phyloP scores from a whole-genome alignment of 2,329 filamentous ascomycete genomes.

The Pyrenochaeta sp. region DNA sequence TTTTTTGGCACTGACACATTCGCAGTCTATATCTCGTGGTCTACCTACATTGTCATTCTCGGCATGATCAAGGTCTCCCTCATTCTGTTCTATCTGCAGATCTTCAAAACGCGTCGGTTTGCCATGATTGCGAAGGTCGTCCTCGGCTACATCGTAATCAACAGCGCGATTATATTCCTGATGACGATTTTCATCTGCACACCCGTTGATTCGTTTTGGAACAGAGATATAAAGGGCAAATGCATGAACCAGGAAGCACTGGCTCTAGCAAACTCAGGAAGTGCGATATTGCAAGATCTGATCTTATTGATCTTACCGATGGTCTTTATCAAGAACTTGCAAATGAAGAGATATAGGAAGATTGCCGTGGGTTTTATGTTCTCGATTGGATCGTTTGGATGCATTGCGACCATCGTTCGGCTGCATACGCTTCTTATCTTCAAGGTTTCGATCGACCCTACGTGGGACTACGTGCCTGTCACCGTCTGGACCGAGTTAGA shows the following conservation, averaged over 20 bases:
- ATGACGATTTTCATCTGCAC: constrained; percentile 34
- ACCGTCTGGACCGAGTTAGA: constrained; percentile 38
- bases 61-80: constrained; percentile 38
- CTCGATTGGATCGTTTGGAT: constrained; percentile 35
- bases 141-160: constrained; percentile 24
- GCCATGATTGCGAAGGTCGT: constrained; percentile 23
- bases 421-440: constrained; percentile 30
- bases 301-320: constrained; percentile 35
- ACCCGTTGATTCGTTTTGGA: constrained; percentile 36
- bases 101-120: constrained; percentile 31
- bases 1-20: not conserved
- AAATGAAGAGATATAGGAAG: constrained; percentile 31
- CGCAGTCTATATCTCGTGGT: constrained; percentile 29
- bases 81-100: constrained; percentile 38
- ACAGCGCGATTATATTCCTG: constrained; percentile 23
- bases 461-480: constrained; percentile 35
- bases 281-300: constrained; percentile 36
- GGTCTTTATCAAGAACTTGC: constrained; percentile 27
- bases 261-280: constrained; percentile 32
- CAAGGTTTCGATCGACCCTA: constrained; percentile 35
- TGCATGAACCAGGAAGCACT: constrained; percentile 30
- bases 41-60: constrained; percentile 28
- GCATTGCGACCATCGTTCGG: constrained; percentile 37
- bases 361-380: constrained; percentile 38
- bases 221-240: constrained; percentile 33